Evolutionary conservation across 805 yeast genomes (phyloP), one percentile per base, ranked within the genome.

Genomic region (Wickerhamiella sergipiensis): DNA sequence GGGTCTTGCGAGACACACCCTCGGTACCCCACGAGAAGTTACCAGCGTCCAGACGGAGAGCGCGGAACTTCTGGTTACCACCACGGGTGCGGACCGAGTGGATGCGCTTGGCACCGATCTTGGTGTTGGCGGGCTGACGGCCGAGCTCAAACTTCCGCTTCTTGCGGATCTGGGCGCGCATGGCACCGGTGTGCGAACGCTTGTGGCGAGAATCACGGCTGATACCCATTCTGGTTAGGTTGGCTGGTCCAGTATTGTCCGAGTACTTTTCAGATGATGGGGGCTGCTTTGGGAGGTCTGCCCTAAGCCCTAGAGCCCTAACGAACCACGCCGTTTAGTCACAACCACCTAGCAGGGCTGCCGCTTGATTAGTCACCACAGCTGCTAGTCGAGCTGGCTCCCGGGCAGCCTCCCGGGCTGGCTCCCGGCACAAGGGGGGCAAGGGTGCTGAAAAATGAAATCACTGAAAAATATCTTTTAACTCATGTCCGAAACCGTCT

Each of bases 171-270:
- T 88, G 95, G 76, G 97, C 97, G 78, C 97, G 88, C 79, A 88
- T 89, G 74, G 98, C 98, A 85, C 98, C 98, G 72, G 98, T 89
- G 76, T 94, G 95, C 69, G 97, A 78, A 78, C 98, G 94, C 86
- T 90, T 90, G 89, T 92, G 98, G 80, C 97, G 96, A 76, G 98
- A 90, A 82, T 92, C 97, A 82, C 98, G 90, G 77, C 97, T 88
- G 85, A 90, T 90, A 89, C 98, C 97, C 98, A 90, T 90, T 75
- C 74, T 84, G 47, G 48, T 29, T 54, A 42, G 49, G 47, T 26
- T 29, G 47, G 47, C 26, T 29, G 29, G 47, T 24, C 19, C 39
- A n/a, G 23, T n/a, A 13, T 19, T 29, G 39, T n/a, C 33, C 15
- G 47, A 45, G 47, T 45, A 45, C 47, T 45, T 45, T 45, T 45